Base-by-base conservation (phyloP, 2,329 filamentous ascomycete species). In the Gaeumannomyces tritici region DNA sequence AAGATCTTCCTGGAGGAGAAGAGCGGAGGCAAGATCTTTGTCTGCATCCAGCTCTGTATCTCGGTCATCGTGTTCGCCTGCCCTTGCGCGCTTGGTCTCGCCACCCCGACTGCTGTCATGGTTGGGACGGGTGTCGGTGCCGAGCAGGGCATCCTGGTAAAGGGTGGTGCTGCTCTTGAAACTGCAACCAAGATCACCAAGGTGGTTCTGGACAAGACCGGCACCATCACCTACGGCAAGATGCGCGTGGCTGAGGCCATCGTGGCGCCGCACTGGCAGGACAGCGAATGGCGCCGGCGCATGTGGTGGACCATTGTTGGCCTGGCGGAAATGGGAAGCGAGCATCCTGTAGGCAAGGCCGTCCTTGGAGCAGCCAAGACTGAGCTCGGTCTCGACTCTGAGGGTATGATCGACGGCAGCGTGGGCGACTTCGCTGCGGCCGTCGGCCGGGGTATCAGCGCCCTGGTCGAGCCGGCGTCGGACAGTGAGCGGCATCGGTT, bases 11-110 rank as follows among this genome's bases (percentile, higher is more conserved):
- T 89, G 29, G 82, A 89, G 64, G 86, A 88, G 63, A 83, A 85
- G 57, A 93, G 89, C 70, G 95, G 95, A 65, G 95, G 95, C 62
- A 93, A 91, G 72, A 80, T 97, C 66, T 97, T 99, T 90, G 91
- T 98, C 2, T 99, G 95, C 72, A 80, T 98, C 66, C 96, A 98
- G 78, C 86, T 99, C 21, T 98, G 95, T 76, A 99, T 99, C 69
- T 96, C 95, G 0, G 95, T 99, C 67, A 96, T 99, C 71, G 95
- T 98, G 26, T 97, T 99, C 73, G 95, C 95, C 5, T 99, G 95
- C 71, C 95, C 95, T 24, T 99, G 95, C 72, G 95, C 95, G 1
- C 85, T 99, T n/a, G 95, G 95, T 62, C 83, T 99, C 24, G 93
- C 92, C 28, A 98, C 95, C 1, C 95, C 95, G 2, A 99, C 95